Evolutionary conservation across 768 basidiomycete species (phyloP).

Genomic region (Termitomyces sp.): DNA sequence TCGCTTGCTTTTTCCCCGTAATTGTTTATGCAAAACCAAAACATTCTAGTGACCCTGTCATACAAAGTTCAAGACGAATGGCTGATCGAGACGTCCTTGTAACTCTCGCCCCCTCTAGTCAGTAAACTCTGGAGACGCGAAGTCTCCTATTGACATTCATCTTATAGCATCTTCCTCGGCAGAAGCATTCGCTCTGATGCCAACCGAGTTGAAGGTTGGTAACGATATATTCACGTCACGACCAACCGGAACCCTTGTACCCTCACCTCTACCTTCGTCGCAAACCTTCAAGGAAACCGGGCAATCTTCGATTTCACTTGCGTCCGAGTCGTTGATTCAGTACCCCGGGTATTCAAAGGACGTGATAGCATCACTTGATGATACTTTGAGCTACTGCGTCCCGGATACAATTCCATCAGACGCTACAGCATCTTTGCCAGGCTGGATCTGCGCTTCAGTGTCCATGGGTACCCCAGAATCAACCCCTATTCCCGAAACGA

Average conservation of each 20-base stretch:
- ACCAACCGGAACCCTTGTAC: neutral
- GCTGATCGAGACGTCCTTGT: neutral
- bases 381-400: neutral
- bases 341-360: neutral
- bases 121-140: neutral
- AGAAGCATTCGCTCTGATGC: neutral
- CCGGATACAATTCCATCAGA: neutral
- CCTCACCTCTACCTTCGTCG: neutral
- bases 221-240: neutral
- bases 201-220: neutral
- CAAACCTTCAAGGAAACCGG: neutral
- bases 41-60: conserved; percentile 3
- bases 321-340: neutral
- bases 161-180: neutral
- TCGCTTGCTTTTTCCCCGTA: conserved; percentile 4
- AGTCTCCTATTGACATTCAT: neutral
- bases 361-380: neutral
- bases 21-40: conserved; percentile 1
- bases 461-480: neutral
- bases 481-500: neutral
- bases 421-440: neutral
- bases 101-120: neutral
- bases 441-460: neutral
- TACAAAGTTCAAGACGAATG: neutral
- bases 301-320: neutral